Evolutionary conservation across 1,139 yeast species (phyloP).

Genomic region (Yamadazyma diospyri): DNA sequence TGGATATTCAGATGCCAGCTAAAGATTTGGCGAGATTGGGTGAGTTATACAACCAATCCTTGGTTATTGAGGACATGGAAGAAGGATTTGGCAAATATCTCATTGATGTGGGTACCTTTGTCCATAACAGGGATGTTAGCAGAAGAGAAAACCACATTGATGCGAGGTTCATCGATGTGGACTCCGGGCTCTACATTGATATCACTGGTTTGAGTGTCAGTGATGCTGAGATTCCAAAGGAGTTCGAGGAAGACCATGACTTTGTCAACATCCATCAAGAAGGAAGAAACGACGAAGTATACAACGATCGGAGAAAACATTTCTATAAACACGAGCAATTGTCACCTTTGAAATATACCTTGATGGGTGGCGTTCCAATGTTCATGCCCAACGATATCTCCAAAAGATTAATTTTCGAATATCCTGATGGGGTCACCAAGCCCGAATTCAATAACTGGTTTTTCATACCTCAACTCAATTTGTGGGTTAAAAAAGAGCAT

Average conservation of each 20-base stretch:
- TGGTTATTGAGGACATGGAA: conserved; percentile 26
- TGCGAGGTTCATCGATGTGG: conserved; percentile 32
- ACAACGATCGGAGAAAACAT: conserved; percentile 33
- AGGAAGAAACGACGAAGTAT: conserved; percentile 19
- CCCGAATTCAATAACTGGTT: conserved; percentile 24
- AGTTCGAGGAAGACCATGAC: conserved; percentile 15
- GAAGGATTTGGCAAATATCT: conserved; percentile 28
- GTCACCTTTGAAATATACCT: conserved; percentile 28
- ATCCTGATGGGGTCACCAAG: conserved; percentile 21
- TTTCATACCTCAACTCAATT: conserved; percentile 24
- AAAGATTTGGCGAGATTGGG: conserved; percentile 25
- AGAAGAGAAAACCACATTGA: conserved; percentile 28
- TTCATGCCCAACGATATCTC: conserved; percentile 25
- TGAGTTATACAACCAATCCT: conserved; percentile 30
- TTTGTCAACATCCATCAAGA: conserved; percentile 12
- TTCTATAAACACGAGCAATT: conserved; percentile 35
- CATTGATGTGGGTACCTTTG: conserved; percentile 26
- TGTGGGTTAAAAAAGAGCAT: conserved; percentile 25
- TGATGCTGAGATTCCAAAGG: conserved; percentile 13
- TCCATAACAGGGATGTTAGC: conserved; percentile 31
- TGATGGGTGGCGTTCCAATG: conserved; percentile 27
- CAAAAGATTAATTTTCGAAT: conserved; percentile 23
- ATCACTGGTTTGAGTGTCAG: conserved; percentile 26
- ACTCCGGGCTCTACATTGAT: conserved; percentile 32
- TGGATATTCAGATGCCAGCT: conserved; percentile 42